Evolutionary conservation across 768 basidiomycete species (phyloP).

Genomic region (Saitozyma sp.): DNA sequence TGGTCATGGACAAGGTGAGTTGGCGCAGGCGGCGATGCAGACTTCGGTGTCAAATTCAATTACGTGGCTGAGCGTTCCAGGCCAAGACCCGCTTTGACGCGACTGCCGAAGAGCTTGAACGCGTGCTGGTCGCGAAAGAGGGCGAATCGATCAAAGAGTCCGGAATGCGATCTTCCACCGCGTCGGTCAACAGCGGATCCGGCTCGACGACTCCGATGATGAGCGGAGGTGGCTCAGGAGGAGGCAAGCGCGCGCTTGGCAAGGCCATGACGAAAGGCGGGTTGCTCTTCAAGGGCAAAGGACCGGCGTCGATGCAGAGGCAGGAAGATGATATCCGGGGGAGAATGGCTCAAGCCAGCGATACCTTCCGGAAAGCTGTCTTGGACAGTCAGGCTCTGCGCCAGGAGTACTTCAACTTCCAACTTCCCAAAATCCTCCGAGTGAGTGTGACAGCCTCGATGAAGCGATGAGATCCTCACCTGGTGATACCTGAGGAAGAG

Average conservation of each 20-base stretch:
- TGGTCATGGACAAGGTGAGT: conserved; percentile 71
- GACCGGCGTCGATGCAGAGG: conserved; percentile 85
- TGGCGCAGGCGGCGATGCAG: not conserved
- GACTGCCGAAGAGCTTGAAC: conserved; percentile 90
- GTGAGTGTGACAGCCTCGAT: conserved; percentile 58
- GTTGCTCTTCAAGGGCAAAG: conserved; percentile 84
- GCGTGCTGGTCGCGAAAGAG: conserved; percentile 88
- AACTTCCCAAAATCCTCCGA: conserved; percentile 86
- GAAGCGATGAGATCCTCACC: not conserved
- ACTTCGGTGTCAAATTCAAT: not conserved
- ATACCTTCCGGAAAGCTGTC: conserved; percentile 85
- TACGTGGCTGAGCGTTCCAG: conserved; percentile 15
- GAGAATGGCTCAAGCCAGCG: conserved; percentile 80
- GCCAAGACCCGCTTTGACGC: conserved; percentile 80
- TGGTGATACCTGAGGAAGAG: not conserved
- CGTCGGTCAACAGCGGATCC: conserved; percentile 54
- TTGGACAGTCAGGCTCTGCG: conserved; percentile 83
- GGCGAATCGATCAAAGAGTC: conserved; percentile 88
- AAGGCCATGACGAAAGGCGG: conserved; percentile 92
- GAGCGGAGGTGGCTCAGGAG: conserved; percentile 6
- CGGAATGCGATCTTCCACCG: conserved; percentile 41
- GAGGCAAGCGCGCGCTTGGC: conserved; percentile 76
- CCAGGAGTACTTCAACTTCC: conserved; percentile 98
- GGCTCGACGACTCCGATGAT: conserved; percentile 54
- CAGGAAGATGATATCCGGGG: conserved; percentile 93